Base-by-base conservation (phyloP, 176 grass and related monocot species). In the Pharus latifolius region DNA sequence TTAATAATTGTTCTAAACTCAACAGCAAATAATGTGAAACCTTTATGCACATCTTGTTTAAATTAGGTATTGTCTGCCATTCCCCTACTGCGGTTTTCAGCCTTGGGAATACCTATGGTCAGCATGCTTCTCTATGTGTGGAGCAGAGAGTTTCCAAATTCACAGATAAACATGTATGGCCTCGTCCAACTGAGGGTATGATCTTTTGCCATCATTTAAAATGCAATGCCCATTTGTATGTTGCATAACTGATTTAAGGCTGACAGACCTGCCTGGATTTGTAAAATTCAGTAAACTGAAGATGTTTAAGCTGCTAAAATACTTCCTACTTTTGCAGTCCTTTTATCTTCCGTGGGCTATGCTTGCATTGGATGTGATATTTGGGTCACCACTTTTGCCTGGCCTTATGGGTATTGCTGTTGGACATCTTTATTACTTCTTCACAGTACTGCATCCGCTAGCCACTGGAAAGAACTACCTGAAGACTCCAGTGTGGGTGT, bases 281-380 rank as follows among this genome's bases (percentile, higher is more conserved):
- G 4, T 38, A 38, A 38, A 38, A 38, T 5, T 4, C 4, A 38
- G 35, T 38, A 9, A 38, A 34, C 34, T 58, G 10, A 40, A 2
- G 55, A 13, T 57, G 26, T 24, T 17, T 46, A 52, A 44, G 14
- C 27, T 6, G 7, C 8, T 52, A 40, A 65, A 65, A 13, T 29
- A 65, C 20, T 85, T 37, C 62, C 57, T 67, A 52, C 53, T 48
- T 46, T 32, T 77, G 79, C 74, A 99, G 96, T 84, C 90, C 7
- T 99, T 99, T 74, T 99, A 99, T 90, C 88, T 99, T 78, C 96
- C 96, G 54, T 95, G 96, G 90, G 87, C 73, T 46, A 95, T 99
- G 96, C 84, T 99, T 75, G 77, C 11, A 55, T 50, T 99, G 58
- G 90, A 99, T 81, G 35, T 91, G 55, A 88, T 95, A 84, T 99